Base-by-base conservation (phyloP, 192 early-diverging fungal species). In the Backusella psychrophila region DNA sequence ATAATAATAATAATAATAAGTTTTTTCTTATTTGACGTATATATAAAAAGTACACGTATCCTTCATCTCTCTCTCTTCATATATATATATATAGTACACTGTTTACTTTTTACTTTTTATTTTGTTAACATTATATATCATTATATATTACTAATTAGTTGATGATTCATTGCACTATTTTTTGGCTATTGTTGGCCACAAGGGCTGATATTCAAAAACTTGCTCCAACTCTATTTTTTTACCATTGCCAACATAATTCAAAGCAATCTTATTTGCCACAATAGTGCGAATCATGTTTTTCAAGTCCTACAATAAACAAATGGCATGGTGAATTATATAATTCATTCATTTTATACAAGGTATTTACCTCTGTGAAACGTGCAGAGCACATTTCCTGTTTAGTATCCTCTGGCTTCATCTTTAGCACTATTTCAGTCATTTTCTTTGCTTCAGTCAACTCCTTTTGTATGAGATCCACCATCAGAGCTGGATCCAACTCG, bases 171-270 rank as follows among this genome's bases (percentile, higher is more conserved):
- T 33, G 3, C 33, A 33, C 33, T 33, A 53, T 76, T 53, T 76
- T 21, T 41, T 53, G 14, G 69, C 63, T 53, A 78, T 69, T 8
- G 52, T 46, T 33, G 80, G 75, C 71, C 76, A 81, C 73, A 69
- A 75, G 4, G 76, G 72, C 33, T 81, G 76, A 41, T 81, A 81
- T 23, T 81, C 74, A 59, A 81, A 81, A n/a, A 52, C 38, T 11
- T 75, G 8, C 11, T 75, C 8, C 11, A 81, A 35, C 6, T 38
- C 69, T 1, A 34, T 19, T 12, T 44, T 19, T 19, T 44, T 39
- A 15, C 12, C 26, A 46, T 39, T 17, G 31, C 26, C 36, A 31
- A 34, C 33, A 46, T 68, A 11, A 44, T 21, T 65, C 34, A 80
- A 39, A 17, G 70, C 74, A 5, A 80, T 66, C 3, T 66, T 75